Evolutionary conservation across 169 alveolate genomes (phyloP), one percentile per base, ranked within the genome.

Genomic region (Plasmodium billcollinsi): DNA sequence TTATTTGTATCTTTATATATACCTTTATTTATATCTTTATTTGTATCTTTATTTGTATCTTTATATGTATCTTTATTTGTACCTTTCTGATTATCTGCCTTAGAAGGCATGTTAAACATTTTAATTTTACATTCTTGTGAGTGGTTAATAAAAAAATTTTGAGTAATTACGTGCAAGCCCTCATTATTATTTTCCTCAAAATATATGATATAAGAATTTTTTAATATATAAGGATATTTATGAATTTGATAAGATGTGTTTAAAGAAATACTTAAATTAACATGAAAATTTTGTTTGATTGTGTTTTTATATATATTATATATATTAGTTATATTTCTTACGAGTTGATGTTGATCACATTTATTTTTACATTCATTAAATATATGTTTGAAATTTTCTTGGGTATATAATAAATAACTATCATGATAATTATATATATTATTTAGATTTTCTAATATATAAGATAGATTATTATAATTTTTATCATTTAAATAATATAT

Each of bases 301-400:
- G 52, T 67, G 18, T 83, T 83, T 61, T 83, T 83, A 24, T 83
- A 83, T 18, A 83, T 83, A 66, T 73, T 54, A 58, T 83, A 83
- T 39, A 83, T 83, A 58, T 83, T 83, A 0, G 83, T 69, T 20
- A 83, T 9, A 20, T 69, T 83, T 61, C 91, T 83, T 4, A 56
- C 73, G 2, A 83, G 29, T 15, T 83, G 91, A 14, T 83, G 85
- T 62, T 69, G 85, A 14, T 83, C 91, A 33, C 91, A 83, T 83
- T 83, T 83, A 33, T 62, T 69, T 45, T 83, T 83, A 58, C 91
- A 83, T 72, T 83, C 91, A 69, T 73, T 83, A 61, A 56, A 83
- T 12, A 83, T 83, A 49, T 67, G 69, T 61, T 83, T 83, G 56
- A 83, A 69, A 21, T 69, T 67, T 15, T 83, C 91, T 49, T 83